phyloP scores from a whole-genome alignment of 805 yeast genomes.

The Debaryomyces prosopidis region DNA sequence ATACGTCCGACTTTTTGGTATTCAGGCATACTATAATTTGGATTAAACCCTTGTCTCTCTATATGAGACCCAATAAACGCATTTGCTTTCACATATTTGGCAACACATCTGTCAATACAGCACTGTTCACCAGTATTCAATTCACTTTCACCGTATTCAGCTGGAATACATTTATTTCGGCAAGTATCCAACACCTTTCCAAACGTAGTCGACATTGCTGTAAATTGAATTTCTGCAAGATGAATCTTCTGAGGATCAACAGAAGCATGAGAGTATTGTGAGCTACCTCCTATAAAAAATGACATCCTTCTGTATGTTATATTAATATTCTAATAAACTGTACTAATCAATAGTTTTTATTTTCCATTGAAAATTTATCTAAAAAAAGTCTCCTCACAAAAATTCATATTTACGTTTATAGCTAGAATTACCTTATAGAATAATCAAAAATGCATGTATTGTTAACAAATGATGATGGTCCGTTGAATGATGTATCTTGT shows the following conservation, averaged over 20 bases:
- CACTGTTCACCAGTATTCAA: conserved; percentile 79
- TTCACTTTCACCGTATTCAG: conserved; percentile 83
- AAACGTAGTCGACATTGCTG: conserved; percentile 60
- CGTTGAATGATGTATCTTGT: conserved; percentile 73
- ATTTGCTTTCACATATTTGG: conserved; percentile 78
- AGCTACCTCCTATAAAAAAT: conserved; percentile 52
- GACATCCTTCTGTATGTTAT: conserved; percentile 48
- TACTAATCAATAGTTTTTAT: not conserved
- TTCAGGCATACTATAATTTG: conserved; percentile 44
- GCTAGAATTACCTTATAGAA: not conserved
- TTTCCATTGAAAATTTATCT: not conserved
- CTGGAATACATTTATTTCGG: conserved; percentile 75
- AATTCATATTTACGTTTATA: no score
- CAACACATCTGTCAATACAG: conserved; percentile 85
- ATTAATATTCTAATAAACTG: not conserved
- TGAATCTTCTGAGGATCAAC: conserved; percentile 62
- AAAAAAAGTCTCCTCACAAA: not conserved
- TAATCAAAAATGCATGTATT: conserved; percentile 44
- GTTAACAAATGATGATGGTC: conserved; percentile 95
- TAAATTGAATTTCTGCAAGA: conserved; percentile 67
- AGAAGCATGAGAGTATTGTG: conserved; percentile 43
- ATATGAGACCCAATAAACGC: conserved; percentile 56
- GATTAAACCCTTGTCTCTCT: conserved; percentile 42
- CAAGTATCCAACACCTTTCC: conserved; percentile 63
- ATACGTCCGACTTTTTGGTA: conserved; percentile 29